These are phyloP conservation scores for Termitomyces sp. DNA, from an alignment of 768 basidiomycete species.

Conservation along the genomic window DNA sequence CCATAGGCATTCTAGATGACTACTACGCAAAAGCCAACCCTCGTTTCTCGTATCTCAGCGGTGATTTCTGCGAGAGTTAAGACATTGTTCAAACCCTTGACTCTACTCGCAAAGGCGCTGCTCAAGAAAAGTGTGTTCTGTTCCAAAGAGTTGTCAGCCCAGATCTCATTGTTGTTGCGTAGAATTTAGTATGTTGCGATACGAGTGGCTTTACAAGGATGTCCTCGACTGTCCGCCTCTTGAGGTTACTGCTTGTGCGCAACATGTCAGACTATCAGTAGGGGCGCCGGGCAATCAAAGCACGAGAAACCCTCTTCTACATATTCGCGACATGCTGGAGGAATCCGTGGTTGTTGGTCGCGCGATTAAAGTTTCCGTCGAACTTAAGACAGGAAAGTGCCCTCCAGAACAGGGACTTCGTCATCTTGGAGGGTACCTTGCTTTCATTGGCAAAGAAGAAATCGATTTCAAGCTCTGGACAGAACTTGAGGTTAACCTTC, in stretches of 20 bases:
- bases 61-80: background rate
- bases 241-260: background rate
- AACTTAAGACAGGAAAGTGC: background rate
- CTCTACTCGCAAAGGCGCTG: background rate
- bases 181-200: background rate
- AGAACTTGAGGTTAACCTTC: background rate
- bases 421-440: background rate
- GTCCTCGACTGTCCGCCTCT: background rate
- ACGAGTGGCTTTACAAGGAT: background rate
- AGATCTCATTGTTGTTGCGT: background rate
- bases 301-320: background rate
- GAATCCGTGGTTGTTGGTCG: background rate
- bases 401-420: background rate
- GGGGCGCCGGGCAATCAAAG: background rate
- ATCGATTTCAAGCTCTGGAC: background rate
- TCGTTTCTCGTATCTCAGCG: background rate
- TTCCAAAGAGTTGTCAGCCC: background rate
- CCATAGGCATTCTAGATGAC: background rate
- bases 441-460: background rate
- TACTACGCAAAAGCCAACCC: background rate
- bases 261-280: background rate
- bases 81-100: background rate
- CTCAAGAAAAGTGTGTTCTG: slow-evolving; percentile 1
- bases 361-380: background rate
- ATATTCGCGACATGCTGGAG: background rate